Conservation (phyloP, 2,329 filamentous ascomycete species). For the Fonsecaea multimorphosa region DNA sequence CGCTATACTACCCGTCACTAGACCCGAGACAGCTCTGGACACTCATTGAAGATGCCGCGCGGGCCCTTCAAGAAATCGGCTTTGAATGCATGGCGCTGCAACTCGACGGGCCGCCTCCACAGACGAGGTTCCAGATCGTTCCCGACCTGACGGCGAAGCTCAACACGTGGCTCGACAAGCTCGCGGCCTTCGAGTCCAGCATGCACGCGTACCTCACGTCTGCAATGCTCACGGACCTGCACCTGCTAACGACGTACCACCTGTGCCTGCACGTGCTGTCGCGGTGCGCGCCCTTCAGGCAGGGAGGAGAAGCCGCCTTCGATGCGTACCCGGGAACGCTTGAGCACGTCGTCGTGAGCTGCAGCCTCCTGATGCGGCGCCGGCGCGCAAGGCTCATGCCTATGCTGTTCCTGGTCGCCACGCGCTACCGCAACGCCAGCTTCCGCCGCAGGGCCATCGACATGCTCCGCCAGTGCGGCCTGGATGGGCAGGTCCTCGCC, state of each 20-base stretch:
- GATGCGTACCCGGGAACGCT: slow-evolving; percentile 23
- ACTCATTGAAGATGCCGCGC: slow-evolving; percentile 13
- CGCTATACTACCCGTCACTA: neutral
- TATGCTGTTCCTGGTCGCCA: slow-evolving; percentile 33
- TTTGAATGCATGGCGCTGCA: slow-evolving; percentile 11
- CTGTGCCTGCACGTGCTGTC: slow-evolving; percentile 25
- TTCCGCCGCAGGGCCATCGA: slow-evolving; percentile 25
- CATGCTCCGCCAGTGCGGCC: slow-evolving; percentile 23
- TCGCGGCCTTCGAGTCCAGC: slow-evolving; percentile 13
- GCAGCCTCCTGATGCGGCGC: slow-evolving; percentile 9
- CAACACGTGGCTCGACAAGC: slow-evolving; percentile 27
- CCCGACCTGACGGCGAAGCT: slow-evolving; percentile 20
- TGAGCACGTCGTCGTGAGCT: slow-evolving; percentile 23
- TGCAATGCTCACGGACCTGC: slow-evolving; percentile 2
- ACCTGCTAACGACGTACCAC: slow-evolving; percentile 27
- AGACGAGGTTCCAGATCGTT: slow-evolving; percentile 29
- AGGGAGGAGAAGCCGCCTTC: slow-evolving; percentile 26
- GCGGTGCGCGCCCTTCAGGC: slow-evolving; percentile 29
- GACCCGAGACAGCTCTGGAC: neutral
- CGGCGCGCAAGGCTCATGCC: slow-evolving; percentile 18
- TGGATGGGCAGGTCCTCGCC: slow-evolving; percentile 26
- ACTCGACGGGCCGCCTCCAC: slow-evolving; percentile 6
- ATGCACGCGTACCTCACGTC: neutral
- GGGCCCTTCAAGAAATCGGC: slow-evolving; percentile 17
- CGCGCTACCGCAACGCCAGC: slow-evolving; percentile 26